Evolutionary conservation across 495 filamentous ascomycete genomes (phyloP).

Genomic region (Aspergillus sclerotiicarbonarius): DNA sequence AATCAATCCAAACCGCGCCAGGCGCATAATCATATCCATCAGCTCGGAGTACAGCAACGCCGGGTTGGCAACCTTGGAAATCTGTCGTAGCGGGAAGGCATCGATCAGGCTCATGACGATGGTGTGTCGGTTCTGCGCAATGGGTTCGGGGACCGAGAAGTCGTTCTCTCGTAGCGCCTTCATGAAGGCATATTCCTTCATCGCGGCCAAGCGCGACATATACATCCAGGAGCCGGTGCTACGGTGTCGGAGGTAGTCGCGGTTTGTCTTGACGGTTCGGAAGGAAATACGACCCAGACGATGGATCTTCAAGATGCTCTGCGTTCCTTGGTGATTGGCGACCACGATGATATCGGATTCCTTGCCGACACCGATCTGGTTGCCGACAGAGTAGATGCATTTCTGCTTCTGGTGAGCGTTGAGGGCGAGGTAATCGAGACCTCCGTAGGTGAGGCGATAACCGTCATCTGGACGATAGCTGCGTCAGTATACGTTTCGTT

Average conservation of each 20-base stretch:
- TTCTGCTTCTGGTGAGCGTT: constrained; percentile 78
- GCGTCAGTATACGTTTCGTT: constrained; percentile 1
- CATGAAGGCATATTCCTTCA: constrained; percentile 95
- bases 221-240: constrained; percentile 90
- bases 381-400: constrained; percentile 84
- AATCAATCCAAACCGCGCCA: constrained; percentile 87
- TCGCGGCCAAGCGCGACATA: constrained; percentile 85
- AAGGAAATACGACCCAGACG: constrained; percentile 95
- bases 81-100: constrained; percentile 82
- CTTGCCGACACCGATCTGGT: constrained; percentile 94
- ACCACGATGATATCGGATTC: constrained; percentile 96
- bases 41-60: constrained; percentile 81
- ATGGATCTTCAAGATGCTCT: constrained; percentile 87
- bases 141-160: constrained; percentile 84
- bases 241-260: constrained; percentile 88
- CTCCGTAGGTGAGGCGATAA: constrained; percentile 95
- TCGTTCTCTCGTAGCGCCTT: constrained; percentile 74
- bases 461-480: constrained; percentile 66
- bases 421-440: constrained; percentile 92
- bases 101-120: constrained; percentile 92
- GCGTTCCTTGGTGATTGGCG: constrained; percentile 60
- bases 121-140: constrained; percentile 86
- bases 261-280: constrained; percentile 89
- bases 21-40: constrained; percentile 77
- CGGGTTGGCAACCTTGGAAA: constrained; percentile 74